Evolutionary conservation across 2,329 filamentous ascomycete genomes (phyloP), one percentile per base, ranked within the genome.

Genomic region (Talaromyces sp.): DNA sequence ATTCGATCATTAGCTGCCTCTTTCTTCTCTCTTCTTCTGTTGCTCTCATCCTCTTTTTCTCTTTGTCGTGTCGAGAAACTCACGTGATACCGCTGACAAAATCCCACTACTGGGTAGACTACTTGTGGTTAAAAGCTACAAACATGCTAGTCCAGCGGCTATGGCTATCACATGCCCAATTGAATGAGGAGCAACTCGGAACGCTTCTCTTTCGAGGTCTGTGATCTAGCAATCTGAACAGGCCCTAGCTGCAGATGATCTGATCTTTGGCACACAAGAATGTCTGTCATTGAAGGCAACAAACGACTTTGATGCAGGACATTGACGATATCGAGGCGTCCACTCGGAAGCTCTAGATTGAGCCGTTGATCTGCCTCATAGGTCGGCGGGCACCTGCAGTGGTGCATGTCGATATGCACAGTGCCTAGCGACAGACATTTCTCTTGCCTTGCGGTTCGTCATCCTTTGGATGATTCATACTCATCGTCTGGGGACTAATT

Each of bases 1-100:
- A 69, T 65, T 68, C 48, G 69, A 71, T 59, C 72, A 75, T 69
- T 75, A 72, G 74, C 61, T 63, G 42, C 65, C 63, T 64, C 61
- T 40, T 40, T 16, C n/a, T 40, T 63, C 42, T 65, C 63, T 64
- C 61, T 40, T 40, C 37, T 40, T 40, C 39, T 40, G 9, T 40
- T 8, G 8, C 39, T 64, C 11, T 44, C 5, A 5, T 28, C 6
- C 16, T 28, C 23, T 48, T 25, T 23, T 55, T 60, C 65, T 61
- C 58, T 65, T 21, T n/a, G 7, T 35, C 48, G 2, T 3, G 23
- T 28, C n/a, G 46, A 28, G 23, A 50, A 6, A 33, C 28, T 33
- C 28, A 54, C 35, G 28, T 35, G 28, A 28, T 31, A n/a, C n/a
- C 23, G 16, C n/a, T 14, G 46, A 52, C 4, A 9, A 18, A 8